Evolutionary conservation across 129 eudicot genomes (phyloP).

Genomic region (Erigeron canadensis): DNA sequence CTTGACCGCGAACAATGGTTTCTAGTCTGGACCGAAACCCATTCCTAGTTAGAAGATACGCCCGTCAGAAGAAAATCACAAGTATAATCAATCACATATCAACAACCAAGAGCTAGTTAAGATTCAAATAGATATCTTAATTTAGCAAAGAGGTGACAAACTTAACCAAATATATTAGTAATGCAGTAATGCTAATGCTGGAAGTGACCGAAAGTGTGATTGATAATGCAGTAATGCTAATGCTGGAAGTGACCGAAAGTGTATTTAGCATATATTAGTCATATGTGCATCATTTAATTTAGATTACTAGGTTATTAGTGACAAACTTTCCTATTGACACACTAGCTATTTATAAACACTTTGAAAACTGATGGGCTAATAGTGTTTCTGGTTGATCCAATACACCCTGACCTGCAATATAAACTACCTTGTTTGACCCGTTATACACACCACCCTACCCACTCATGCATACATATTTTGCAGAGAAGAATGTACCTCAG

Average conservation of each 20-base stretch:
- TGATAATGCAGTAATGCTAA: neutral
- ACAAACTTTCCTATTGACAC: neutral
- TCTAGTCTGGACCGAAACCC: conserved; percentile 90
- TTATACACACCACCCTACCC: neutral
- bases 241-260: neutral
- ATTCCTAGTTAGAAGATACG: conserved; percentile 50
- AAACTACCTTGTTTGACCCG: neutral
- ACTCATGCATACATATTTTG: neutral
- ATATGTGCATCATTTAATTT: neutral
- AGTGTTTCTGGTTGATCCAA: neutral
- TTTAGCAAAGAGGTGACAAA: neutral
- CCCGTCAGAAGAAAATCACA: conserved; percentile 9
- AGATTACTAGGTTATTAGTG: neutral
- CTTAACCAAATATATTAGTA: no score
- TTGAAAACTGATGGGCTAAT: neutral
- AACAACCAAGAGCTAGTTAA: neutral
- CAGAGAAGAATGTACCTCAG: conserved; percentile 54
- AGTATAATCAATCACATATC: neutral
- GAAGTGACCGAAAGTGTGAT: neutral
- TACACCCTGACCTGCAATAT: neutral
- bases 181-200: neutral
- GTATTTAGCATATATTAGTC: neutral
- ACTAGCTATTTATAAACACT: neutral
- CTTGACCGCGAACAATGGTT: conserved; percentile 85
- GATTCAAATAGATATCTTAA: no score